These are phyloP conservation scores for Colletotrichum sp. DNA, from an alignment of 2,329 filamentous ascomycete genomes.

Conservation along the genomic window DNA sequence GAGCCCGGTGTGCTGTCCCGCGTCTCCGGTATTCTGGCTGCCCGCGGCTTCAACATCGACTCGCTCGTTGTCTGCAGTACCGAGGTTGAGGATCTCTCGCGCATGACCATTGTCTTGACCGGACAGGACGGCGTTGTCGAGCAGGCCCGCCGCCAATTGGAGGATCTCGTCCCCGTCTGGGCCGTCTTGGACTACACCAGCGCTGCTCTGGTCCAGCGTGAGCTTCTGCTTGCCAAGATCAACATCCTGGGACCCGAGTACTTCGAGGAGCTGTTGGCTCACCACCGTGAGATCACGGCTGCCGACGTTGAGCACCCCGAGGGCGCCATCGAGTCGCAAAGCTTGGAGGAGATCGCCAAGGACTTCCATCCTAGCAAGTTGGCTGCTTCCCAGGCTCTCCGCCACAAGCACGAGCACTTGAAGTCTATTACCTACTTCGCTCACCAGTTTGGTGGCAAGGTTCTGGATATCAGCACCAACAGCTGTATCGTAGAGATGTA, in stretches of 20 bases:
- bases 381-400: constrained; percentile 83
- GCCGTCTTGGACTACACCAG: constrained; percentile 96
- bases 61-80: constrained; percentile 97
- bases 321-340: constrained; percentile 32
- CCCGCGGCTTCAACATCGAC: constrained; percentile 98
- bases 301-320: constrained; percentile 49
- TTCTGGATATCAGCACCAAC: constrained; percentile 96
- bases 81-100: constrained; percentile 93
- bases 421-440: constrained; percentile 95
- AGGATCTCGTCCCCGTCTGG: constrained; percentile 98
- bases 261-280: constrained; percentile 94
- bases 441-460: constrained; percentile 97
- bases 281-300: constrained; percentile 86
- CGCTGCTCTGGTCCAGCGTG: constrained; percentile 91
- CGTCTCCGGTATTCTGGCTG: constrained; percentile 94
- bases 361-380: constrained; percentile 93
- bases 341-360: constrained; percentile 52
- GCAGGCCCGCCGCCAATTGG: constrained; percentile 92
- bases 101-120: constrained; percentile 98
- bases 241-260: constrained; percentile 97
- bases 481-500: constrained; percentile 98
- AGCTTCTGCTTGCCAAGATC: constrained; percentile 93
- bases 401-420: constrained; percentile 97
- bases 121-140: constrained; percentile 97
- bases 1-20: constrained; percentile 97